Evolutionary conservation across 805 yeast genomes (phyloP).

Genomic region (Suhomyces tanzawaensis): DNA sequence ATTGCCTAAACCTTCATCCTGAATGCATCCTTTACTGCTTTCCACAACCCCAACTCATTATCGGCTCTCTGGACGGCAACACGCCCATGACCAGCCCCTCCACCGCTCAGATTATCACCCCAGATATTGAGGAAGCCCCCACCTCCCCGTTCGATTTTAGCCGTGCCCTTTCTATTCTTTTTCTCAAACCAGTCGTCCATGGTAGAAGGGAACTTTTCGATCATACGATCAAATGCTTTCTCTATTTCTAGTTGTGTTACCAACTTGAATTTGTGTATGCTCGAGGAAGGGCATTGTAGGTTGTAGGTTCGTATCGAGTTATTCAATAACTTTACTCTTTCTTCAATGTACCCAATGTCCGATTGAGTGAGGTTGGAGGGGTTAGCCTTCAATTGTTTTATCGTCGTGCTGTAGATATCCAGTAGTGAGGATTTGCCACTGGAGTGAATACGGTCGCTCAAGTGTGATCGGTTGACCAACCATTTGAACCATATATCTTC

Average conservation of each 20-base stretch:
- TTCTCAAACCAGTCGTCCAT: constrained; percentile 17
- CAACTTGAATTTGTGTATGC: constrained; percentile 39
- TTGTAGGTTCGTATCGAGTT: constrained; percentile 32
- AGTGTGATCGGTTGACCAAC: constrained; percentile 9
- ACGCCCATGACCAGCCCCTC: constrained; percentile 6
- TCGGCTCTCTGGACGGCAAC: neutral
- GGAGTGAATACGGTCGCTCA: neutral
- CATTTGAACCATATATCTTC: constrained; percentile 24
- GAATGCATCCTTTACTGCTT: constrained; percentile 28
- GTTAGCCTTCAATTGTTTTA: neutral
- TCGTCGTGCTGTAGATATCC: neutral
- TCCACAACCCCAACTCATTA: constrained; percentile 22
- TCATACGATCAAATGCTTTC: constrained; percentile 16
- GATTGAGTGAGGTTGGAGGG: neutral
- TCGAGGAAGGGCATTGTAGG: constrained; percentile 37
- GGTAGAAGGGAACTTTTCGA: constrained; percentile 11
- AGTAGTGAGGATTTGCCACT: constrained; percentile 3
- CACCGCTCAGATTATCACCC: constrained; percentile 8
- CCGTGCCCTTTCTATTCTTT: constrained; percentile 1
- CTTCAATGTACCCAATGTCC: constrained; percentile 19
- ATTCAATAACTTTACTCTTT: constrained; percentile 23
- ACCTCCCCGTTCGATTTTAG: neutral
- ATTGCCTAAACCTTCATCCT: too few relatives aligned
- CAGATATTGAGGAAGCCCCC: constrained; percentile 8
- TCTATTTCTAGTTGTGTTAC: constrained; percentile 25